These are phyloP conservation scores for Xanthoconium purpureum DNA, from an alignment of 768 basidiomycete genomes.

Conservation along the genomic window DNA sequence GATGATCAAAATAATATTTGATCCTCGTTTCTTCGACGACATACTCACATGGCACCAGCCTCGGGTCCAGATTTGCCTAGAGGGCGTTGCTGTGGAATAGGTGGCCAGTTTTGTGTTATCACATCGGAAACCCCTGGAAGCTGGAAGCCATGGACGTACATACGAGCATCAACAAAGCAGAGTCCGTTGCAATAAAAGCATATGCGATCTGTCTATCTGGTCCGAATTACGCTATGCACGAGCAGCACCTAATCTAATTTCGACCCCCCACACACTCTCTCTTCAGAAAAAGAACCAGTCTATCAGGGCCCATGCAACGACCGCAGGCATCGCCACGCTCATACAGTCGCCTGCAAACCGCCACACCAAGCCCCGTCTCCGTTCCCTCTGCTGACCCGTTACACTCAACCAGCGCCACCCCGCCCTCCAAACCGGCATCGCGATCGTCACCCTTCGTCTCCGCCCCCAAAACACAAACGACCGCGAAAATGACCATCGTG, in stretches of 20 bases:
- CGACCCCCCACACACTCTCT: not conserved
- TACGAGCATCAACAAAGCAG: not conserved
- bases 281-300: slow-evolving; percentile 30
- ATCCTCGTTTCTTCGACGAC: no score
- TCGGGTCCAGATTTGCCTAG: no score
- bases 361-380: slow-evolving; percentile 35
- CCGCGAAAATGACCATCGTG: slow-evolving; percentile 40
- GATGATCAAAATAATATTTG: no score
- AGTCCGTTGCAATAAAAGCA: not conserved
- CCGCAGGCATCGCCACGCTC: slow-evolving; percentile 27
- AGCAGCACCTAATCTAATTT: not conserved
- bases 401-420: slow-evolving; percentile 9
- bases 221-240: slow-evolving; percentile 5
- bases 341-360: slow-evolving; percentile 40
- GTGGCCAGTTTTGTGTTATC: no score
- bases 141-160: no score
- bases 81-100: no score
- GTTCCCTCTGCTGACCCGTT: slow-evolving; percentile 16
- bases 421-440: slow-evolving; percentile 36
- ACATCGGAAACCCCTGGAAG: no score
- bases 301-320: slow-evolving; percentile 25
- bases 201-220: not conserved
- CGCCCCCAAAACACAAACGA: slow-evolving; percentile 55
- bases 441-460: slow-evolving; percentile 51
- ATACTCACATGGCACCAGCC: no score